phyloP scores from a whole-genome alignment of 257 asterid genomes.

The Leptodermis oblonga region DNA sequence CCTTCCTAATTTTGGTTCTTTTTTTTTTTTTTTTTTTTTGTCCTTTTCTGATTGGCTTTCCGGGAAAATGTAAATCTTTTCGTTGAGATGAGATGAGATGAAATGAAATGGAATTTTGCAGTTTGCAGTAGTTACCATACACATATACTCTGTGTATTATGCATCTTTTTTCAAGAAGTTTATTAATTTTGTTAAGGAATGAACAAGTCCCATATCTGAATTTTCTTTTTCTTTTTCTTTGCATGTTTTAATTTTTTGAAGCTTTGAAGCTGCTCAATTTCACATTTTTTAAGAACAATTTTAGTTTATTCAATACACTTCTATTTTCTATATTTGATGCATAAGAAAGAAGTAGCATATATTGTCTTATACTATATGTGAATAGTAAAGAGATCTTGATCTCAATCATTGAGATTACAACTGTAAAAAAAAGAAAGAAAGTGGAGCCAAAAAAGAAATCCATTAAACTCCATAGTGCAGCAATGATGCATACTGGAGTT shows the following conservation, averaged over 20 bases:
- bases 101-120: not conserved
- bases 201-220: not conserved
- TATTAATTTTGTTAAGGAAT: not conserved
- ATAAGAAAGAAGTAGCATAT: too few species aligned
- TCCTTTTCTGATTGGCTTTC: constrained; percentile 9
- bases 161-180: not conserved
- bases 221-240: not conserved
- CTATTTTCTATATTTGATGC: too few species aligned
- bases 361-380: too few species aligned
- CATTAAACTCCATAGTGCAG: not conserved
- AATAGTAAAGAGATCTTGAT: not conserved
- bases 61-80: constrained; percentile 15
- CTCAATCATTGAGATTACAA: not conserved
- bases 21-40: not conserved
- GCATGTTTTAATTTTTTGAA: not conserved
- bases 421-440: not conserved
- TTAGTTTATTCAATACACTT: too few species aligned
- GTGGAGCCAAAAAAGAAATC: not conserved
- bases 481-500: not conserved
- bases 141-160: too few species aligned
- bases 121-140: too few species aligned
- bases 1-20: constrained; percentile 2
- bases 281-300: too few species aligned
- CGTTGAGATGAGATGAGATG: constrained; percentile 9
- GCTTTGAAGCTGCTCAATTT: not conserved